Conservation (phyloP, 306 rosid genomes). For the Cucurbita pepo region DNA sequence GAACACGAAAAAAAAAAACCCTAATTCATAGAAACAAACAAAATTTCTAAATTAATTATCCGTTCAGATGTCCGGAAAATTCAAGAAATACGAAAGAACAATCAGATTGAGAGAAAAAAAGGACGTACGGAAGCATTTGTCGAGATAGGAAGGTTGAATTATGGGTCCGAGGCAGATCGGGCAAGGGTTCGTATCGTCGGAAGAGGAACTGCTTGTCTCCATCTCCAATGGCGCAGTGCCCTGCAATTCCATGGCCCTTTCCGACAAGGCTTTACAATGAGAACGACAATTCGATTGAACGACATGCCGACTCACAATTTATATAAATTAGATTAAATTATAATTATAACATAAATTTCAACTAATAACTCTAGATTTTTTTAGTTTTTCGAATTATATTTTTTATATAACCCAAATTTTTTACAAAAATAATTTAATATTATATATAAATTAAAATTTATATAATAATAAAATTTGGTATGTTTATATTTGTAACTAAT, state of each 20-base stretch:
- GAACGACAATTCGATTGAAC: not conserved
- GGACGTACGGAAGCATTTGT: conserved; percentile 51
- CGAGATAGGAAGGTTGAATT: conserved; percentile 50
- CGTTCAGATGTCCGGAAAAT: not conserved
- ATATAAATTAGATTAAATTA: too few relatives aligned
- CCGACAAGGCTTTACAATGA: not conserved
- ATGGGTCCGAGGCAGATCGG: conserved; percentile 62
- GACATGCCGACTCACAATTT: not conserved
- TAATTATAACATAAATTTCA: too few relatives aligned
- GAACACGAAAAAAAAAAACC: not conserved
- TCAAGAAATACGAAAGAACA: not conserved
- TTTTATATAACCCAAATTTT: too few relatives aligned
- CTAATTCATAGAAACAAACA: not conserved
- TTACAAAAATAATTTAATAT: too few relatives aligned
- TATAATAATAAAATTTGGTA: too few relatives aligned
- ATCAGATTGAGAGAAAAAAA: conserved; percentile 1
- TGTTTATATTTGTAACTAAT: too few relatives aligned
- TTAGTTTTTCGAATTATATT: too few relatives aligned
- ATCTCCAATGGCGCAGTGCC: not conserved
- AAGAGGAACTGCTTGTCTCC: not conserved
- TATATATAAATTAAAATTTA: too few relatives aligned
- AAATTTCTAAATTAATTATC: not conserved
- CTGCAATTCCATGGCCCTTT: not conserved
- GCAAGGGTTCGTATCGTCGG: conserved; percentile 29
- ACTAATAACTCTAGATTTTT: too few relatives aligned